Conservation (phyloP, 2,329 filamentous ascomycete genomes). For the Xylaria arbuscula region DNA sequence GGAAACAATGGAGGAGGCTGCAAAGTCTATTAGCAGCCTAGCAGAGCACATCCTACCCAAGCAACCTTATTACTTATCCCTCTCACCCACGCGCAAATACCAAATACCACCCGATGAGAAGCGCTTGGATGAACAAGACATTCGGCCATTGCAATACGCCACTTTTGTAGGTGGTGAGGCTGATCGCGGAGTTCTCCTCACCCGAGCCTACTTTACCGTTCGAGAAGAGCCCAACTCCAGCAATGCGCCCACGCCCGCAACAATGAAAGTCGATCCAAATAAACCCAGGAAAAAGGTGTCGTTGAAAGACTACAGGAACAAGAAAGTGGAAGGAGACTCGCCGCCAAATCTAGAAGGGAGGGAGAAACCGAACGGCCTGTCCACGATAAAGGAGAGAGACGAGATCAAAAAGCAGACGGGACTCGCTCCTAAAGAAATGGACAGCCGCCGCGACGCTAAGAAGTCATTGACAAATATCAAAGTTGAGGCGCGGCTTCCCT, state of each 20-base stretch:
- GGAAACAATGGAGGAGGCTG: constrained; percentile 66
- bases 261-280: constrained; percentile 52
- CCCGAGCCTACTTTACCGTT: constrained; percentile 68
- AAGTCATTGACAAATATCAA: constrained; percentile 42
- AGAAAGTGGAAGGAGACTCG: constrained; percentile 54
- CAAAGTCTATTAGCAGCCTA: constrained; percentile 65
- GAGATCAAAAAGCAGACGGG: constrained; percentile 44
- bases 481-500: constrained; percentile 49
- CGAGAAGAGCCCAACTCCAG: constrained; percentile 59
- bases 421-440: constrained; percentile 43
- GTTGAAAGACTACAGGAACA: constrained; percentile 69
- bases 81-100: constrained; percentile 61
- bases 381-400: constrained; percentile 46
- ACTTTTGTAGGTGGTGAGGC: constrained; percentile 66
- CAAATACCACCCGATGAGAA: constrained; percentile 55
- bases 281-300: constrained; percentile 64
- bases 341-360: constrained; percentile 42
- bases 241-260: constrained; percentile 45
- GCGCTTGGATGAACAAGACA: constrained; percentile 61
- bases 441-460: constrained; percentile 42
- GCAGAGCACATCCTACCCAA: constrained; percentile 64
- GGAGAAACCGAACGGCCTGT: constrained; percentile 41
- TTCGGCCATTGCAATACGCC: constrained; percentile 65
- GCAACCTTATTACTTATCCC: constrained; percentile 63
- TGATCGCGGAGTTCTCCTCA: constrained; percentile 68